Base-by-base conservation (phyloP, 2,329 filamentous ascomycete species). In the Trichophyton verrucosum region DNA sequence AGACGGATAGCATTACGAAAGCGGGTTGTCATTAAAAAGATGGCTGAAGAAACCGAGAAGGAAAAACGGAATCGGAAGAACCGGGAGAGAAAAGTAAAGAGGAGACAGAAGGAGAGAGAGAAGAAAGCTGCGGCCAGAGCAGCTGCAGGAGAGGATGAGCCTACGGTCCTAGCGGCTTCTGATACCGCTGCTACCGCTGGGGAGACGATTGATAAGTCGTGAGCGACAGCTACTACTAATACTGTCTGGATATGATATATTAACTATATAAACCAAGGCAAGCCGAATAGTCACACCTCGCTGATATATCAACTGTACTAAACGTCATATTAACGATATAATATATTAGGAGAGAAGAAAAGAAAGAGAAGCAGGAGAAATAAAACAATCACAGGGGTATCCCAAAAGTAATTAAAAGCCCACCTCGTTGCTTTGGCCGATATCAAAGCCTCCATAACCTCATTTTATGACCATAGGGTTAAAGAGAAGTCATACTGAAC, bases 1-100 rank as follows among this genome's bases (percentile, higher is more conserved):
- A 68, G 74, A 1, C 73, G 74, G 8, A 67, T 76, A 11, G 68
- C 74, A 24, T 61, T 76, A 38, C 74, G 74, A 47, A 76, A 74
- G 63, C 67, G 68, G 4, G 61, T 65, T 3, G 66, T 65, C 1
- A 67, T 67, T 5, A 70, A 70, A 6, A 64, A 70, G 55, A 64
- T 64, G 51, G 71, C 64, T 2, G 62, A 65, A 49, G 64, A 63
- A 22, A 61, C 61, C 1, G 65, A 65, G 17, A 65, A 61, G 33
- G 64, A 66, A 38, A 66, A 66, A 40, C 33, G 65, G 30, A 62
- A 59, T 42, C 60, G 58, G 44, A 60, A 64, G 42, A 66, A 66
- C 57, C 49, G 65, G 46, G 65, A 66, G 57, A 65, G 65, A 60
- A 63, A 66, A 42, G 47, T 66, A 2, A 66, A 66, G 46, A 60